A percentile compares a stretch with the other conserved stretches of the same genome.
These are phyloP conservation scores for Quercus dentata DNA, from an alignment of 306 rosid genomes.

Conservation along the genomic window DNA sequence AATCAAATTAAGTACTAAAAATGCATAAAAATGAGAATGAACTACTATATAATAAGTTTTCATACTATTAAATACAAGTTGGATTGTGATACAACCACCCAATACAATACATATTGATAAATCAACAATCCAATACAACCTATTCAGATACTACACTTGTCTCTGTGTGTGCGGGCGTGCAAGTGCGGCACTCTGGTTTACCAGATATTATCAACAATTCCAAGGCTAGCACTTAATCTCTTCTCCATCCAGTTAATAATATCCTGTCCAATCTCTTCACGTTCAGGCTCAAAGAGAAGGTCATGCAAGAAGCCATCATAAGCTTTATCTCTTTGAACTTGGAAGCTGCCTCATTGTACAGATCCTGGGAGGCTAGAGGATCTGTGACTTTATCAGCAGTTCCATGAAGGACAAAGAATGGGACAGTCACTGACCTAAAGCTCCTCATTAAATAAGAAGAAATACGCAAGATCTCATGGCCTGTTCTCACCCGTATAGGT, in stretches of 20 bases:
- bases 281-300: slow-evolving; percentile 93
- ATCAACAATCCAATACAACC: neutral
- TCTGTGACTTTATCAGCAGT: slow-evolving; percentile 96
- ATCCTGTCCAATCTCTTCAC: slow-evolving; percentile 74
- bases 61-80: slow-evolving; percentile 12
- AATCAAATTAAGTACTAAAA: no score
- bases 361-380: slow-evolving; percentile 86
- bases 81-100: slow-evolving; percentile 4
- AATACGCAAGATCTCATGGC: slow-evolving; percentile 86
- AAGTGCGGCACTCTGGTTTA: neutral
- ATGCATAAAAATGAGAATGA: neutral
- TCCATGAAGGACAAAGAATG: slow-evolving; percentile 96
- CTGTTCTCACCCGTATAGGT: slow-evolving; percentile 94
- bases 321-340: slow-evolving; percentile 82
- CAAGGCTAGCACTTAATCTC: slow-evolving; percentile 32
- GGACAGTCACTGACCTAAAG: slow-evolving; percentile 74
- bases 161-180: neutral
- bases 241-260: slow-evolving; percentile 89
- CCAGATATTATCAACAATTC: slow-evolving; percentile 11
- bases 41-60: neutral
- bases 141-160: neutral
- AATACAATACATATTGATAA: neutral
- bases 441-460: slow-evolving; percentile 63
- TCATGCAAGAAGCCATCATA: slow-evolving; percentile 94
- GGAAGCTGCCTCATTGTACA: slow-evolving; percentile 77